phyloP scores from a whole-genome alignment of 768 basidiomycete species.

The Podaxis sp. region DNA sequence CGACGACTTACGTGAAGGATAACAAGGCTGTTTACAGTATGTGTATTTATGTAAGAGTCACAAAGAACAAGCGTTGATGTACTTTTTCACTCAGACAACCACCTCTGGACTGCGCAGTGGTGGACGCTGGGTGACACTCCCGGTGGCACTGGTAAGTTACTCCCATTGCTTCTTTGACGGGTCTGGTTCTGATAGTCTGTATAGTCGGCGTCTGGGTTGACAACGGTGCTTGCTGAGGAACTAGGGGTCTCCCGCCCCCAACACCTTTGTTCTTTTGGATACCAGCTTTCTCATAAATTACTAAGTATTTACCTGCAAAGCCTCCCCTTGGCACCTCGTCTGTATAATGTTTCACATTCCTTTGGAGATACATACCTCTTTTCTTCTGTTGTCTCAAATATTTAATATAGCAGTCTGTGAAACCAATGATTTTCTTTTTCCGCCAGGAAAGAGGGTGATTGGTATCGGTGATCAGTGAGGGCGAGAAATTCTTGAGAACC shows the following conservation, averaged over 20 bases:
- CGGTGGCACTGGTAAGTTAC: conserved; percentile 42
- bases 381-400: not conserved
- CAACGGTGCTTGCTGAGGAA: conserved; percentile 40
- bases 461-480: too few relatives aligned
- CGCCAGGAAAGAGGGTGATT: too few relatives aligned
- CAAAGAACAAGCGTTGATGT: not conserved
- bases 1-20: conserved; percentile 48
- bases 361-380: not conserved
- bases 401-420: not conserved
- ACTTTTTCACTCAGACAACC: conserved; percentile 31
- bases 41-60: conserved; percentile 12
- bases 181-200: not conserved
- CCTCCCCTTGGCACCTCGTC: not conserved
- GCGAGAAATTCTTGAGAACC: too few relatives aligned
- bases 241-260: not conserved
- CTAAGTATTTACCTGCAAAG: too few relatives aligned
- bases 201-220: conserved; percentile 57
- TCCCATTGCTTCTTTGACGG: not conserved
- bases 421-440: not conserved
- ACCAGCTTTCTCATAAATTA: not conserved
- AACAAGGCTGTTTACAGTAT: conserved; percentile 43
- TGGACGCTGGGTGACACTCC: conserved; percentile 61
- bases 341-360: not conserved
- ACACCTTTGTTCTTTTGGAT: not conserved
- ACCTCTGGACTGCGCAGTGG: conserved; percentile 63